Evolutionary conservation across 495 filamentous ascomycete species (phyloP), one percentile per base, ranked within the genome.

Genomic region (Aspergillus diversus): DNA sequence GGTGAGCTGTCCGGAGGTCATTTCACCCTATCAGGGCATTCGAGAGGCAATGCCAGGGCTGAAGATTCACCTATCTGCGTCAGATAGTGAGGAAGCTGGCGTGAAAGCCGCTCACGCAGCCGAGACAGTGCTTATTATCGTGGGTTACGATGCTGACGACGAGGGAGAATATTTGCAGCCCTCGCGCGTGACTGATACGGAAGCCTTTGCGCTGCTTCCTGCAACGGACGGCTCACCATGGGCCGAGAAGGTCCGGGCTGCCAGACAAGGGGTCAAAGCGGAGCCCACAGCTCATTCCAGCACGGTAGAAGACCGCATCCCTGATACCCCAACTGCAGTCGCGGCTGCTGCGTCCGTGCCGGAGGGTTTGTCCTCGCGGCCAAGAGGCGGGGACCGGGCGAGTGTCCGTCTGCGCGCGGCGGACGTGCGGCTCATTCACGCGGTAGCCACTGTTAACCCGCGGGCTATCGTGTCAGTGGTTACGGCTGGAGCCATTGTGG

Each of bases 381-480:
- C n/a, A n/a, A n/a, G n/a, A 13, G n/a, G 68, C 31, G 68, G 68
- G 6, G 68, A 70, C 34, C 68, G 68, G 2, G 48, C 27, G 5
- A 61, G 55, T 7, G 13, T 70, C 5, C 27, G 68, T 16, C 61
- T 70, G 17, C 57, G 63, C 21, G 17, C 21, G 15, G 49, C 43
- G 13, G 68, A 70, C 39, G 71, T 81, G 47, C 79, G 83, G 21
- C 68, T 89, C 12, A 81, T 87, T 49, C 78, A 82, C 56, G 80
- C 83, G 9, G 80, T 89, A 31, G 77, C 81, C 0, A 71, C 79
- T 8, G 77, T 81, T 35, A 83, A 84, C 56, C 59, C 65, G n/a
- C 58, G 51, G 0, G 65, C 65, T 0, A 37, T 70, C 2, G 65
- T 70, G 9, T 60, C 59, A 15, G 50, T 70, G 7, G 47, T 70